Evolutionary conservation across 169 alveolate species (phyloP), one percentile per base, ranked within the genome.

Genomic region (Cryptosporidium viatorum): DNA sequence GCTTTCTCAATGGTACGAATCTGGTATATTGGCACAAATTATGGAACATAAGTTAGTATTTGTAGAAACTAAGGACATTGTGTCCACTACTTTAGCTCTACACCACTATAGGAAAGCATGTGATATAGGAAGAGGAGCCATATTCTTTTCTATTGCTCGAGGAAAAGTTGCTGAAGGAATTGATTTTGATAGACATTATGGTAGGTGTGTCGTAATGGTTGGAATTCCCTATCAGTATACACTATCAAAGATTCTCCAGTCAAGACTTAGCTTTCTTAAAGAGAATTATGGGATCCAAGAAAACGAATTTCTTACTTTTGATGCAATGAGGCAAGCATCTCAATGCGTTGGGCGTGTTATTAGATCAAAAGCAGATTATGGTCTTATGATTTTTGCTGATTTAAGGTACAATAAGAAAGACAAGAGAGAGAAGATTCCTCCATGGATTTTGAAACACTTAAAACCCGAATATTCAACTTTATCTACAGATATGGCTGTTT

Each of bases 81-180:
- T 96, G 14, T 95, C 99, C 37, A 98, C 99, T 5, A 97, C 99
- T 7, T 86, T 96, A 12, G 99, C 98, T 9, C 93, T 96, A 48
- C 95, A 93, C 84, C 95, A 96, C 91, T 96, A 93, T 71, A 93
- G 99, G 73, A 95, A 96, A 91, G 99, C 99, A 6, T 98, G 99
- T 80, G 99, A 98, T 87, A 93, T 95, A 12, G 99, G 99, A 16
- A 93, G 99, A 50, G 99, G 99, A 0, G 99, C 98, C 0, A 97
- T 98, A 18, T 97, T 98, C 92, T 94, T 98, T 59, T 95, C 99
- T 37, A 96, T 98, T 51, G 99, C 99, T 50, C 33, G 99, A 70
- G 99, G 99, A 0, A 97, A 98, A 92, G 99, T 98, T 31, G 99
- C 99, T 1, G 99, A 98, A 92, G 99, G 99, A n/a, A 98, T 98